These are phyloP conservation scores for Alternaria infectoria DNA, from an alignment of 2,329 filamentous ascomycete species.

Conservation along the genomic window DNA sequence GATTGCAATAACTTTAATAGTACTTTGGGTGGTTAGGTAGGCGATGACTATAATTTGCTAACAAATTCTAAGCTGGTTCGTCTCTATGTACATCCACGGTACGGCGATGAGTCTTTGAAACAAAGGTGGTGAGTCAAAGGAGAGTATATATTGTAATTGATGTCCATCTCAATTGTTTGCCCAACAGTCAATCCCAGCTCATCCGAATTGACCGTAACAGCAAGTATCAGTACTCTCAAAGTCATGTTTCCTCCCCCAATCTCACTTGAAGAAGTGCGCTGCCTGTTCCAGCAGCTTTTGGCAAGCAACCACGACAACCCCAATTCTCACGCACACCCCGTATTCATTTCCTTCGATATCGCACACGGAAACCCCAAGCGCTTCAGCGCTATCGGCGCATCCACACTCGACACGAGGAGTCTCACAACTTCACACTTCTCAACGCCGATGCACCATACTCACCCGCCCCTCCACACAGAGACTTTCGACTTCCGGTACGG, in stretches of 20 bases:
- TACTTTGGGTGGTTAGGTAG: too few relatives aligned
- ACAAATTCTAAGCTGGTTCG: too few relatives aligned
- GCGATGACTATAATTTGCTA: too few relatives aligned
- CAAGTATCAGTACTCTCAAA: background rate
- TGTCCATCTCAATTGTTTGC: background rate
- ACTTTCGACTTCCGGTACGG: slow-evolving; percentile 12
- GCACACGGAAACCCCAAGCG: slow-evolving; percentile 10
- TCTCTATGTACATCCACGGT: too few relatives aligned
- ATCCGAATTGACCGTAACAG: background rate
- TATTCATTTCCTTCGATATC: slow-evolving; percentile 10
- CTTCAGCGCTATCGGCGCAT: slow-evolving; percentile 10
- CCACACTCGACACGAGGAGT: slow-evolving; percentile 7
- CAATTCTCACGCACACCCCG: background rate
- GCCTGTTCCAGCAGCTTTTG: background rate
- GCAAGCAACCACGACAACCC: background rate
- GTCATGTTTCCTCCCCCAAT: background rate
- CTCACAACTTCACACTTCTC: background rate
- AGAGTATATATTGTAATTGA: background rate
- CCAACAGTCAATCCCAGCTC: background rate
- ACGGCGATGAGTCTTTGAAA: too few relatives aligned
- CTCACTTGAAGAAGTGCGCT: background rate
- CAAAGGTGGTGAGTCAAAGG: background rate
- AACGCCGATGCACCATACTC: background rate
- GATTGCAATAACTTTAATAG: too few relatives aligned
- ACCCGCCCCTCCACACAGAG: slow-evolving; percentile 6